Conservation (phyloP, 2,329 filamentous ascomycete species). For the Neoascochyta sp. region DNA sequence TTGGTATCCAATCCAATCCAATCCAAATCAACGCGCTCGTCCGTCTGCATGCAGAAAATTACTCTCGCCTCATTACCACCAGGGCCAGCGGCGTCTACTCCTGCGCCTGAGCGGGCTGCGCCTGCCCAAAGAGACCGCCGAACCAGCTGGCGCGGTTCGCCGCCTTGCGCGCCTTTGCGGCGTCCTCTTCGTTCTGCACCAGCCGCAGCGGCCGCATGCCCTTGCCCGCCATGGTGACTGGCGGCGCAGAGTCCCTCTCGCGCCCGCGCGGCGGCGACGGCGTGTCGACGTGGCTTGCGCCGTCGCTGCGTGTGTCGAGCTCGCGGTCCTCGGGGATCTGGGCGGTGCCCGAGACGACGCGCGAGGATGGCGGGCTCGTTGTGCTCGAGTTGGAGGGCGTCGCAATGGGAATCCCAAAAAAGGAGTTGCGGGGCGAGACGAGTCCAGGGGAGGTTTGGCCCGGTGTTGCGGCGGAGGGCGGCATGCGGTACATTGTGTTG, state of each 20-base stretch:
- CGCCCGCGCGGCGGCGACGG: conserved; percentile 56
- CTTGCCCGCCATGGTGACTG: conserved; percentile 50
- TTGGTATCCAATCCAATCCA: too few relatives aligned
- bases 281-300: conserved; percentile 33
- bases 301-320: conserved; percentile 21
- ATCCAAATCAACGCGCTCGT: conserved; percentile 8
- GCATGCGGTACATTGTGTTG: conserved; percentile 84
- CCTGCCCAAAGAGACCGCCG: conserved; percentile 41
- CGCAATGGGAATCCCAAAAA: conserved; percentile 41
- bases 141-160: conserved; percentile 49
- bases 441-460: conserved; percentile 49
- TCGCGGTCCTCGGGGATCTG: conserved; percentile 33
- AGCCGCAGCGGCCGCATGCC: conserved; percentile 83
- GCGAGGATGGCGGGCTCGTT: conserved; percentile 40
- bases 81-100: conserved; percentile 13
- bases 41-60: conserved; percentile 1
- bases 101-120: conserved; percentile 19
- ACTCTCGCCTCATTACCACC: too few relatives aligned
- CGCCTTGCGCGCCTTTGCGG: conserved; percentile 39
- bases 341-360: conserved; percentile 33
- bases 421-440: conserved; percentile 35
- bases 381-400: conserved; percentile 36
- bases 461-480: conserved; percentile 36
- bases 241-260: conserved; percentile 39
- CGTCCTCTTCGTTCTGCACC: conserved; percentile 64